Conservation (phyloP, 2,329 filamentous ascomycete genomes). For the Decorospora gaudefroyi region DNA sequence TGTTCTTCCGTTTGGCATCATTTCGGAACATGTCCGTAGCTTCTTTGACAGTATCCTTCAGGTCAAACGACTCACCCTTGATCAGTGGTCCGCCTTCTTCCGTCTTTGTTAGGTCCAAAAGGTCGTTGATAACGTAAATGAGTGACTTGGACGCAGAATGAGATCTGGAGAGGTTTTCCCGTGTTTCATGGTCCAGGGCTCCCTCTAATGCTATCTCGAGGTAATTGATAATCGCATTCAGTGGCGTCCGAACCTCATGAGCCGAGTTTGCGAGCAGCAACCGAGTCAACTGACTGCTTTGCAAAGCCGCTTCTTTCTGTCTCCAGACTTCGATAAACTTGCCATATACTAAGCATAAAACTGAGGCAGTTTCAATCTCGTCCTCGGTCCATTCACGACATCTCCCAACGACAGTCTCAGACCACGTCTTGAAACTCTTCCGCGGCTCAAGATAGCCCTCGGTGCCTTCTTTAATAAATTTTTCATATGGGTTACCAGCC, state of each 20-base stretch:
- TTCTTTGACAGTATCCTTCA: conserved; percentile 72
- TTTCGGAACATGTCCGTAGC: conserved; percentile 73
- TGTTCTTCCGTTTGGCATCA: conserved; percentile 75
- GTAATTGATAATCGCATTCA: conserved; percentile 95
- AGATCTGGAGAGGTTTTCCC: conserved; percentile 81
- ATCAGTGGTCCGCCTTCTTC: conserved; percentile 79
- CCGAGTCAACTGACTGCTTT: conserved; percentile 78
- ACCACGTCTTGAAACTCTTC: conserved; percentile 79
- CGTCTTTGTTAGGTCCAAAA: conserved; percentile 84
- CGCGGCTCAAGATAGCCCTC: conserved; percentile 75
- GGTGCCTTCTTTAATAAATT: conserved; percentile 72
- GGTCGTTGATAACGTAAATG: conserved; percentile 92
- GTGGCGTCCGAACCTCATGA: conserved; percentile 85
- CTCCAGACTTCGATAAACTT: conserved; percentile 92
- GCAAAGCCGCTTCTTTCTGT: conserved; percentile 82
- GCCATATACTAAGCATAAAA: conserved; percentile 84
- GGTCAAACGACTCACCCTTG: conserved; percentile 79
- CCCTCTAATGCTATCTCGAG: conserved; percentile 89
- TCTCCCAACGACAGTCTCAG: conserved; percentile 78
- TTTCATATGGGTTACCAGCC: conserved; percentile 87
- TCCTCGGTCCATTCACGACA: conserved; percentile 88
- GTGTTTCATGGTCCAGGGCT: conserved; percentile 74
- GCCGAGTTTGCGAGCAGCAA: conserved; percentile 84
- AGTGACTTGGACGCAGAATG: conserved; percentile 91
- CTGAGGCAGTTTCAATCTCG: conserved; percentile 84